Evolutionary conservation across 1,139 yeast species (phyloP), one percentile per base, ranked within the genome.

Genomic region (Yamadazyma trypodendri): DNA sequence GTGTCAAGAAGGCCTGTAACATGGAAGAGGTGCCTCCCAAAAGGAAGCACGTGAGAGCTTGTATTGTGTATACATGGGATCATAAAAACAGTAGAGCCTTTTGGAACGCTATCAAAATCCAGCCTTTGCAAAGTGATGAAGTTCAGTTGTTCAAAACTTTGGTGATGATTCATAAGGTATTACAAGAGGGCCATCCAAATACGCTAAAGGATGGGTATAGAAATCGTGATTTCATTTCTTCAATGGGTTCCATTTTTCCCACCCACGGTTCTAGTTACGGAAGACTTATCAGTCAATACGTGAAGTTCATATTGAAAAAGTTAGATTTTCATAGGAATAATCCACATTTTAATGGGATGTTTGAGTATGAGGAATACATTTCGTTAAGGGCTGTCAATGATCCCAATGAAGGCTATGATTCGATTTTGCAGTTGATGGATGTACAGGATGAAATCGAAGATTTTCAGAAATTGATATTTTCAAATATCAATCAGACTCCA

Each of bases 11-110:
- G 66, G 97, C 97, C 0, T 85, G 95, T 46, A 83, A 84, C 30
- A 52, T 77, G 28, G 97, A 89, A 29, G 97, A 90, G 55, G 77
- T 85, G 2, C 96, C 97, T 0, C 97, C 98, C 1, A 92, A 92
- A 60, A 75, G 97, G 52, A 92, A 92, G 59, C 98, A 92, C 62
- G 97, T 92, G 8, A 68, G 92, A 52, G 90, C 95, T 2, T 88
- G 96, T 65, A 89, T 89, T 45, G 96, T 92, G 28, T 89, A 83
- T 61, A 87, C 97, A 2, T 90, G 97, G 97, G 98, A 92, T 60
- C 94, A 88, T 54, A 85, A 86, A 56, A 81, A 89, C 36, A 82
- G 95, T 4, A 72, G 81, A 44, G 87, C 89, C 4, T 88, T 90
- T 55, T 88, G 96, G 95, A 82, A 85, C 51, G 83, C 84, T 2